Conservation (phyloP, 352 stramenopile genomes). For the Globisporangium mamillatum region DNA sequence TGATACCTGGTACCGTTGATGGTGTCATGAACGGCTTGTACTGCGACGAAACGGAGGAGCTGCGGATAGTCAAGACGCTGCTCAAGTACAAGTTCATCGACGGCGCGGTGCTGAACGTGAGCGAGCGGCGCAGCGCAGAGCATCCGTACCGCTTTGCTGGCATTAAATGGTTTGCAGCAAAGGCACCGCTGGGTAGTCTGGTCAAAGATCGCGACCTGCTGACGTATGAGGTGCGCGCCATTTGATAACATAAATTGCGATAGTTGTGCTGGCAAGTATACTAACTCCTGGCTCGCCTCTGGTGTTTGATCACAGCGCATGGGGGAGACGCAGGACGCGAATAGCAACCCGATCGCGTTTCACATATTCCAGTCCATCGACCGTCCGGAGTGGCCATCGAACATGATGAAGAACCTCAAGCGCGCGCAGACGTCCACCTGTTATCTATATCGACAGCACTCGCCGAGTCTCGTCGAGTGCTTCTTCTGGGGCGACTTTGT, state of each 20-base stretch:
- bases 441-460: not conserved
- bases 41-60: constrained; percentile 81
- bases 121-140: constrained; percentile 22
- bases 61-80: constrained; percentile 37
- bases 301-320: constrained; percentile 18
- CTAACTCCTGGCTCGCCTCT: no score
- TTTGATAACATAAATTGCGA: no score
- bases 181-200: constrained; percentile 21
- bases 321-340: constrained; percentile 27
- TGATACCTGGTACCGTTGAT: constrained; percentile 33
- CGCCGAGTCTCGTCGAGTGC: constrained; percentile 8
- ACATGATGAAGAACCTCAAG: constrained; percentile 26
- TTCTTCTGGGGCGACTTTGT: constrained; percentile 37
- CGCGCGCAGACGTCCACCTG: constrained; percentile 10
- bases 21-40: constrained; percentile 90
- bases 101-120: constrained; percentile 35
- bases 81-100: constrained; percentile 31
- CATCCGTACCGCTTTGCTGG: constrained; percentile 38
- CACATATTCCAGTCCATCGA: constrained; percentile 42
- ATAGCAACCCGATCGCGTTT: constrained; percentile 31
- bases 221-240: constrained; percentile 30
- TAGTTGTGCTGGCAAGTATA: no score
- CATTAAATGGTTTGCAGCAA: constrained; percentile 41
- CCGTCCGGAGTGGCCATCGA: constrained; percentile 25
- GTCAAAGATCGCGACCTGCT: constrained; percentile 39